A percentile compares a stretch with the other conserved stretches of the same genome.
Evolutionary conservation across 331 rosid genomes (phyloP).

Genomic region (Dryas integrifolia): DNA sequence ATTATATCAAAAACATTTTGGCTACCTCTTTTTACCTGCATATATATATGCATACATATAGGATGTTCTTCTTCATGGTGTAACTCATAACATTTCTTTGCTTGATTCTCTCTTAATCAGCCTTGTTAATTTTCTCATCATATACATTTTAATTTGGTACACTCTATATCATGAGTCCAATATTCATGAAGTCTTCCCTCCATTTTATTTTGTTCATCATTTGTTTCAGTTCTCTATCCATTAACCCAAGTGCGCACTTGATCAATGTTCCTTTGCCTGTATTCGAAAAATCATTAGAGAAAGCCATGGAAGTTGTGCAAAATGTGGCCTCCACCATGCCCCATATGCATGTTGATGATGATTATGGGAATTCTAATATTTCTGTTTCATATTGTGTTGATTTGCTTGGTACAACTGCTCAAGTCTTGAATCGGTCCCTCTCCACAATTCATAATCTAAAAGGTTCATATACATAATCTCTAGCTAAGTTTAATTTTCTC

Average conservation of each 20-base stretch:
- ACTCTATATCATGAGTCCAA: neutral
- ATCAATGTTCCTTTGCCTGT: conserved; percentile 5
- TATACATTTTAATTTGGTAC: neutral
- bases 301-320: neutral
- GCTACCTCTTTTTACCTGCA: too few species aligned
- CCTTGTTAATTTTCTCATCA: neutral
- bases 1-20: too few species aligned
- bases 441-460: neutral
- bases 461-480: neutral
- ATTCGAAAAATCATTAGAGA: conserved; percentile 3
- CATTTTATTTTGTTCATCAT: neutral
- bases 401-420: conserved; percentile 3
- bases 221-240: neutral
- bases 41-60: too few species aligned
- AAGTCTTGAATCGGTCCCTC: conserved; percentile 12
- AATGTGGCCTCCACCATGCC: neutral
- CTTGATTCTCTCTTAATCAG: too few species aligned
- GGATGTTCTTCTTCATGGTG: too few species aligned
- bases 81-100: too few species aligned
- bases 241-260: neutral
- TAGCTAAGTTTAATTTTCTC: too few species aligned
- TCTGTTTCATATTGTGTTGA: conserved; percentile 2
- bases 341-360: neutral
- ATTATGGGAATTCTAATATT: neutral
- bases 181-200: neutral